Percentiles rank a stretch among this genome's conserved stretches.
phyloP scores from a whole-genome alignment of 1,284 basidiomycete genomes.

The Rhodotorula sp. region DNA sequence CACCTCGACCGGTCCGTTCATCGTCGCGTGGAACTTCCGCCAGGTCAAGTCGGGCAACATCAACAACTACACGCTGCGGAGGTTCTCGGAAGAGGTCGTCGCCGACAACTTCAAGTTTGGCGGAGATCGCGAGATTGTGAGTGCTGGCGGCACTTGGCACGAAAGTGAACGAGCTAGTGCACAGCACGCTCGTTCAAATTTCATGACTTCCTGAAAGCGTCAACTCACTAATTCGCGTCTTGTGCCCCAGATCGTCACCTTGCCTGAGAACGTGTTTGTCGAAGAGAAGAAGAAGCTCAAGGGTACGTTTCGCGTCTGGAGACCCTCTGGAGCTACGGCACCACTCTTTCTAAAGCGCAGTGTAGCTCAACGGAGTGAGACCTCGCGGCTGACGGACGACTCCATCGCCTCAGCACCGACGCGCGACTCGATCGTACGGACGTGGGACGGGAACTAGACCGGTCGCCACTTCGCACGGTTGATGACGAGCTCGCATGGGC shows the following conservation, averaged over 20 bases:
- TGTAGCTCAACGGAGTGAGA: too few species aligned
- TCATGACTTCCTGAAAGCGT: too few species aligned
- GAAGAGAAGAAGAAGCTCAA: conserved; percentile 89
- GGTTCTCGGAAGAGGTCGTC: conserved; percentile 90
- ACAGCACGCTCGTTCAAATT: too few species aligned
- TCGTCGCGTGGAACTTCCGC: conserved; percentile 71
- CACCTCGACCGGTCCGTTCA: conserved; percentile 91
- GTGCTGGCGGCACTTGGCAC: background rate
- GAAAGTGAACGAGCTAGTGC: too few species aligned
- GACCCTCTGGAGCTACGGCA: too few species aligned
- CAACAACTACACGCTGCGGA: conserved; percentile 82
- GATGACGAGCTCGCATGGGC: too few species aligned
- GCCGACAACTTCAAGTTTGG: conserved; percentile 96
- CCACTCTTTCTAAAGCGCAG: too few species aligned
- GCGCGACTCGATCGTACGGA: conserved; percentile 50
- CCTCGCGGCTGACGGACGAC: background rate
- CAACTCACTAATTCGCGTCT: too few species aligned
- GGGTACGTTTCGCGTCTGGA: conserved; percentile 46
- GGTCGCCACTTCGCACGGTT: background rate
- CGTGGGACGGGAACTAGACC: conserved; percentile 25
- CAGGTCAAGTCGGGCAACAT: conserved; percentile 88
- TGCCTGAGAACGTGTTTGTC: conserved; percentile 90
- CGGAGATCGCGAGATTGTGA: conserved; percentile 80
- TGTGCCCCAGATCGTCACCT: conserved; percentile 67
- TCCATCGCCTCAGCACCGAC: conserved; percentile 65